Conservation (phyloP, 345 rosid species). For the Luvunga scandens region DNA sequence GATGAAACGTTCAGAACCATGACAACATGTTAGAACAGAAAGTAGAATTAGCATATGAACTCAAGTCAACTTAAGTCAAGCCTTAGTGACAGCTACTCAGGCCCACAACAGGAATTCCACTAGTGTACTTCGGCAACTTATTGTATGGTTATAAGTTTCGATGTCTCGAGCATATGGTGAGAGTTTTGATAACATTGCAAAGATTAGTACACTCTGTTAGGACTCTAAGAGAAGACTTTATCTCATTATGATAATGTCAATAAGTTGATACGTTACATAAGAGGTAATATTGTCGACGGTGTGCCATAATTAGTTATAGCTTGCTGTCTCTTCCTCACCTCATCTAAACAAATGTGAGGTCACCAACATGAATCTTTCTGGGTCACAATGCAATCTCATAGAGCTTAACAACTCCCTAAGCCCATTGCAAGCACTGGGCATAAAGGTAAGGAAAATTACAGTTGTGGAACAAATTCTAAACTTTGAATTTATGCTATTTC, state of each 20-base stretch:
- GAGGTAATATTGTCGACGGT: background rate
- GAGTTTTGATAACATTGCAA: background rate
- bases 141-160: background rate
- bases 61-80: background rate
- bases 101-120: background rate
- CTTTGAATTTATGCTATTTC: background rate
- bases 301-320: background rate
- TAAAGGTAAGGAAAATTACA: background rate
- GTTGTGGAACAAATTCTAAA: background rate
- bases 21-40: background rate
- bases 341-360: background rate
- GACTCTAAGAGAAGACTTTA: background rate
- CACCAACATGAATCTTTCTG: background rate
- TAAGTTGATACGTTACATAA: background rate
- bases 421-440: background rate
- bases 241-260: background rate
- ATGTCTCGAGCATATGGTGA: background rate
- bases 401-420: background rate
- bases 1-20: conserved; percentile 21
- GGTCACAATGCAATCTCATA: background rate
- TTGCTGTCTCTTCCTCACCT: background rate
- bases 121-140: background rate
- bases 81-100: background rate
- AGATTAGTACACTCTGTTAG: background rate
- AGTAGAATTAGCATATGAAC: background rate